These are phyloP conservation scores for Letharia lupina DNA, from an alignment of 495 filamentous ascomycete genomes.

Conservation along the genomic window DNA sequence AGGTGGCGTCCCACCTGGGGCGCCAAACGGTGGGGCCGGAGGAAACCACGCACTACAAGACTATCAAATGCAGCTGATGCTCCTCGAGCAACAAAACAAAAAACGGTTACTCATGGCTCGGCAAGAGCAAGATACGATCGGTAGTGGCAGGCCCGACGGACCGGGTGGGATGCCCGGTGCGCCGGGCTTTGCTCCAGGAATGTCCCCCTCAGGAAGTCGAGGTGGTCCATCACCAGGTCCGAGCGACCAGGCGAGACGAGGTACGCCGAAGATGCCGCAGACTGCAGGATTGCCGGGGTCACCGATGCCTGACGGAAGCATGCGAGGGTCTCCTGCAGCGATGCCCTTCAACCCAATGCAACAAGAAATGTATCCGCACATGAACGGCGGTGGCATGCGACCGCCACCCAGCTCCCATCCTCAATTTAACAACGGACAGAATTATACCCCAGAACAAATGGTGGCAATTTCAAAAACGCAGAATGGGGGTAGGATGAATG, in stretches of 20 bases:
- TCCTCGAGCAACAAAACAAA: slow-evolving; percentile 98
- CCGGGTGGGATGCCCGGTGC: slow-evolving; percentile 51
- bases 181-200: slow-evolving; percentile 44
- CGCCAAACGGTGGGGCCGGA: slow-evolving; percentile 50
- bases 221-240: slow-evolving; percentile 84
- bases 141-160: slow-evolving; percentile 43
- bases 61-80: slow-evolving; percentile 99
- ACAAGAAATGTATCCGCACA: slow-evolving; percentile 53
- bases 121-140: slow-evolving; percentile 69
- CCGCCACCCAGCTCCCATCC: slow-evolving; percentile 83
- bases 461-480: slow-evolving; percentile 33
- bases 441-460: slow-evolving; percentile 51
- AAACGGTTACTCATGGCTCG: slow-evolving; percentile 93
- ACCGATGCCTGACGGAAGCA: slow-evolving; percentile 67
- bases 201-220: slow-evolving; percentile 71
- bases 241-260: slow-evolving; percentile 67
- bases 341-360: slow-evolving; percentile 64
- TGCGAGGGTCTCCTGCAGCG: slow-evolving; percentile 75
- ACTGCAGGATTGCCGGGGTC: slow-evolving; percentile 59
- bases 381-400: slow-evolving; percentile 67
- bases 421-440: slow-evolving; percentile 49
- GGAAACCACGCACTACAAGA: slow-evolving; percentile 95
- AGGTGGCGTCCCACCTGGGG: slow-evolving; percentile 42
- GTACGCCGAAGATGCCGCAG: slow-evolving; percentile 79
- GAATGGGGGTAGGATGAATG: slow-evolving; percentile 41